Evolutionary conservation across 176 grass and related monocot genomes (phyloP), one percentile per base, ranked within the genome.

Genomic region (Zoysia japonica): DNA sequence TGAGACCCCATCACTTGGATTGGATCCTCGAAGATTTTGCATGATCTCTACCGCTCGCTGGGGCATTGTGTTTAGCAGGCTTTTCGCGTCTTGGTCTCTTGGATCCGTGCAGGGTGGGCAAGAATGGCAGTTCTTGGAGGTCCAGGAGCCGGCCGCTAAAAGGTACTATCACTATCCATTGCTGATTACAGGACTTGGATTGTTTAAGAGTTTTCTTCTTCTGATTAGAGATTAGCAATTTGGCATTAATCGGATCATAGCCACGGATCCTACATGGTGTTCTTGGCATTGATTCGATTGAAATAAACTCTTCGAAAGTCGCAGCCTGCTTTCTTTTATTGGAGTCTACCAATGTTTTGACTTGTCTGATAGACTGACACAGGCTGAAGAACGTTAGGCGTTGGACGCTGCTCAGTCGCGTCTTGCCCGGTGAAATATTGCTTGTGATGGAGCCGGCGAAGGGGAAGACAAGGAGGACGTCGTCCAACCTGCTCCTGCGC

Each of bases 361-460:
- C 83, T 71, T 85, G 87, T 72, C 73, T 85, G 42, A 78, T 9
- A 36, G 67, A 85, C 78, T 85, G 48, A 78, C 9, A 37, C 73
- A 78, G 78, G 47, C 54, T 48, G 78, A 85, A 54, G 73, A 72
- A 60, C 51, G 5, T 44, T 59, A 35, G 35, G 13, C 11, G 69
- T 61, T 55, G 47, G 59, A 70, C 43, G 72, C 72, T 45, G 57
- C 50, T 56, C 36, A 11, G 47, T 51, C 80, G 63, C 37, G 1
- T 39, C 60, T 72, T 84, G 82, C 72, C 44, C 44, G 5, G 2
- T 44, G 52, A 20, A 68, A 72, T 85, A 47, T 50, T 56, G 16
- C 9, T 11, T n/a, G 92, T 92, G 91, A 97, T 94, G 94, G 91
- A 97, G 70, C 8, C 72, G 9, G 17, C 54, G 20, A 53, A 77